Conservation (phyloP, 1,139 yeast species). For the Candida dubliniensis region DNA sequence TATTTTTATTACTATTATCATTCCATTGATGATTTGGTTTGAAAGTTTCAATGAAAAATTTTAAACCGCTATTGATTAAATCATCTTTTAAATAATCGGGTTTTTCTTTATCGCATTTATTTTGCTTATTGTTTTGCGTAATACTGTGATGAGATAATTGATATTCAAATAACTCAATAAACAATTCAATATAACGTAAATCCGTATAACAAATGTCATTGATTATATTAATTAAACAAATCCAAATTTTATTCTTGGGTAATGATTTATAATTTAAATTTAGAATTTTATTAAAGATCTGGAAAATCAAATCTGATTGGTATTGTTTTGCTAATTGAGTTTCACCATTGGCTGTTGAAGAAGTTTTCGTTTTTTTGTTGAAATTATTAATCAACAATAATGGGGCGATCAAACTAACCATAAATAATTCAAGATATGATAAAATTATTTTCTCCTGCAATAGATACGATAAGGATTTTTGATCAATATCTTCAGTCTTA, state of each 20-base stretch:
- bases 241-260: constrained; percentile 21
- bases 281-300: constrained; percentile 8
- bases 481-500: too few relatives aligned
- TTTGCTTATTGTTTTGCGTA: too few relatives aligned
- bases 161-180: constrained; percentile 22
- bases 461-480: background rate
- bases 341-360: too few relatives aligned
- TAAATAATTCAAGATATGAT: constrained; percentile 17
- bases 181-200: constrained; percentile 20
- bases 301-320: constrained; percentile 3
- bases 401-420: constrained; percentile 19
- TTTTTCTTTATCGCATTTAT: too few relatives aligned
- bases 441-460: constrained; percentile 18
- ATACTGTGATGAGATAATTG: constrained; percentile 8
- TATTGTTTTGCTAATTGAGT: background rate
- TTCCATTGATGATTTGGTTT: constrained; percentile 14
- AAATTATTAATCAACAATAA: constrained; percentile 13
- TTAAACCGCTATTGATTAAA: constrained; percentile 26
- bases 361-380: background rate
- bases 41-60: constrained; percentile 27
- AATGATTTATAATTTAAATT: constrained; percentile 6
- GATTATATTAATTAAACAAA: constrained; percentile 28
- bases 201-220: constrained; percentile 34
- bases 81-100: constrained; percentile 16
- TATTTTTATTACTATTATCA: background rate